Conservation (phyloP, 2,329 filamentous ascomycete genomes). For the Exophiala viscosa region DNA sequence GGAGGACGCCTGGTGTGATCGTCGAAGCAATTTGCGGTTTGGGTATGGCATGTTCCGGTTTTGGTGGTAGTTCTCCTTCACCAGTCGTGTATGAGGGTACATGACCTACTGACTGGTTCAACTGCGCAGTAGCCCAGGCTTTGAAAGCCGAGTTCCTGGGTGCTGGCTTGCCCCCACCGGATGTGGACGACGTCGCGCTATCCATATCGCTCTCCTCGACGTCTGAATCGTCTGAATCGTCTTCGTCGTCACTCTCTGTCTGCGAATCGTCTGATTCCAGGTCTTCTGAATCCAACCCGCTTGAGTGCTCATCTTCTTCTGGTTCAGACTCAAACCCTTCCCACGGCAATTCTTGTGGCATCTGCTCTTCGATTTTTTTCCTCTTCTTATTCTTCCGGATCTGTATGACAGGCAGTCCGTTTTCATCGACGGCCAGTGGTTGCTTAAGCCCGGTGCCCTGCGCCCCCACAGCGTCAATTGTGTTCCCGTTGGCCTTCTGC, state of each 20-base stretch:
- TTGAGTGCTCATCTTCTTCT: conserved; percentile 23
- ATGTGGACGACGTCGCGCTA: conserved; percentile 30
- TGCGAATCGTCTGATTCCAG: conserved; percentile 14
- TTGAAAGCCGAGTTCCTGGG: conserved; percentile 71
- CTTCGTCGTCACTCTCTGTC: conserved; percentile 27
- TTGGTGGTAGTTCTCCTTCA: conserved; percentile 38
- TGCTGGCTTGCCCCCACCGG: conserved; percentile 39
- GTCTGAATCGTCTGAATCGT: conserved; percentile 26
- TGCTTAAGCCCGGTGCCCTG: conserved; percentile 78
- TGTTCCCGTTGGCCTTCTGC: conserved; percentile 39
- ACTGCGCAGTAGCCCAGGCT: conserved; percentile 80
- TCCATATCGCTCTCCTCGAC: conserved; percentile 31
- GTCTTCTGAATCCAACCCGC: conserved; percentile 30
- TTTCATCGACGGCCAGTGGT: conserved; percentile 73
- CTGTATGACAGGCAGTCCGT: conserved; percentile 72
- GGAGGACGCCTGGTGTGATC: not conserved
- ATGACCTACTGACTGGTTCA: conserved; percentile 77
- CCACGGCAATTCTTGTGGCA: conserved; percentile 41
- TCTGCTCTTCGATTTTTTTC: conserved; percentile 33
- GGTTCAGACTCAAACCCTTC: conserved; percentile 38
- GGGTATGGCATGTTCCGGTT: conserved; percentile 4
- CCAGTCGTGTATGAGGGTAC: conserved; percentile 38
- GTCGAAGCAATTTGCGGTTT: conserved; percentile 2
- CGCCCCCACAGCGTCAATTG: not conserved
- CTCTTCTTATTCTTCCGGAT: conserved; percentile 68